Conservation (phyloP, 306 rosid genomes). For the Leucaena leucocephala region DNA sequence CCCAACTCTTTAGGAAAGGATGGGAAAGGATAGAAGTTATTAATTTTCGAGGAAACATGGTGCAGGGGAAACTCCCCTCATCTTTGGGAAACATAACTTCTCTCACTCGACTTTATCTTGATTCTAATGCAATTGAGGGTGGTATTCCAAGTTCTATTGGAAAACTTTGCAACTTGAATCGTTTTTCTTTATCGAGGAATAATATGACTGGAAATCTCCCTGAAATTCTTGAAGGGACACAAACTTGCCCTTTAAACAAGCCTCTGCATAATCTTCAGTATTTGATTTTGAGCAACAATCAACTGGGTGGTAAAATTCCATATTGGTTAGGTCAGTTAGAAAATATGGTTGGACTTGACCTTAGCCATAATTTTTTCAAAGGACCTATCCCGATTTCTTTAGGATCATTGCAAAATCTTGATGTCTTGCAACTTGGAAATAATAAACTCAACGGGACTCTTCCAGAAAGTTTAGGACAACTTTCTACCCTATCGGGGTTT, state of each 20-base stretch:
- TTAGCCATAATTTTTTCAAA: slow-evolving; percentile 33
- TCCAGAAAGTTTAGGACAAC: slow-evolving; percentile 51
- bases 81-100: slow-evolving; percentile 51
- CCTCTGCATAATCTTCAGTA: slow-evolving; percentile 31
- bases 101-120: slow-evolving; percentile 40
- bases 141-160: slow-evolving; percentile 49
- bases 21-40: slow-evolving; percentile 45
- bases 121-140: slow-evolving; percentile 29
- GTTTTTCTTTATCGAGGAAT: slow-evolving; percentile 20
- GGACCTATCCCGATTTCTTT: slow-evolving; percentile 46
- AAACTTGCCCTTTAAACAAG: slow-evolving; percentile 16
- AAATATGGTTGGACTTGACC: slow-evolving; percentile 30
- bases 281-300: slow-evolving; percentile 30
- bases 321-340: slow-evolving; percentile 43
- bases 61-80: slow-evolving; percentile 47
- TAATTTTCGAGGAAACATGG: slow-evolving; percentile 4
- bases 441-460: slow-evolving; percentile 50
- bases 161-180: slow-evolving; percentile 32
- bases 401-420: slow-evolving; percentile 39
- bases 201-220: slow-evolving; percentile 45
- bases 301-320: slow-evolving; percentile 41
- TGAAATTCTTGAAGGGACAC: slow-evolving; percentile 39
- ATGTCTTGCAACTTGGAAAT: background rate
- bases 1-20: slow-evolving; percentile 37
- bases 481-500: slow-evolving; percentile 32